Evolutionary conservation across 306 rosid genomes (phyloP), one percentile per base, ranked within the genome.

Genomic region (Fagus sylvatica): DNA sequence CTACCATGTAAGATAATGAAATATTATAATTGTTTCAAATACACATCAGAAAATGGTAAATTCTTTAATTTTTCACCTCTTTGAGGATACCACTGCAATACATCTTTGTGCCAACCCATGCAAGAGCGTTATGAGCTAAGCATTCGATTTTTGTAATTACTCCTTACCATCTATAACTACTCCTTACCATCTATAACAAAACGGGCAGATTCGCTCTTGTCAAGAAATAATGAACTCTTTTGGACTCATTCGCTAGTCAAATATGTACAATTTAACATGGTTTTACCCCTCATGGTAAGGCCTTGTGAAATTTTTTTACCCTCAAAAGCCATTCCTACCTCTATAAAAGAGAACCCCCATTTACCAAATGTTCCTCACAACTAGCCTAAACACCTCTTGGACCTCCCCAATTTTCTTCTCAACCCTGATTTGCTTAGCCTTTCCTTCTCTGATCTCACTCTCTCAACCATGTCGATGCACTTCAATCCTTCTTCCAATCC

Each of bases 61-160:
- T 71, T 64, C 42, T 13, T 61, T 22, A 78, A 39, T 71, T 71
- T 59, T 28, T 36, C 76, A 43, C 64, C 76, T 34, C 32, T 78
- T 12, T 70, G 34, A 59, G 62, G 43, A 68, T 56, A 30, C 59
- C 3, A 17, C 6, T 36, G 36, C 5, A 7, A 9, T 22, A 22
- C 28, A 22, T 22, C 28, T 22, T 22, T 22, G n/a, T 64, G 40
- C 19, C 19, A 34, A 33, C 32, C 48, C 36, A 42, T 11, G 12
- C 41, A 4, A 0, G 40, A 46, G 32, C 41, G 30, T 59, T 41
- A n/a, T 39, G 22, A 22, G 1, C 6, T 7, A 42, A 2, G 12
- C 68, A 33, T 39, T 65, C 33, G 16, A 32, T 7, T 3, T 37
- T 39, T 17, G 49, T 9, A 37, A 8, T 65, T 39, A 65, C 46